Base-by-base conservation (phyloP, 306 rosid genomes). In the Lablab purpureus region DNA sequence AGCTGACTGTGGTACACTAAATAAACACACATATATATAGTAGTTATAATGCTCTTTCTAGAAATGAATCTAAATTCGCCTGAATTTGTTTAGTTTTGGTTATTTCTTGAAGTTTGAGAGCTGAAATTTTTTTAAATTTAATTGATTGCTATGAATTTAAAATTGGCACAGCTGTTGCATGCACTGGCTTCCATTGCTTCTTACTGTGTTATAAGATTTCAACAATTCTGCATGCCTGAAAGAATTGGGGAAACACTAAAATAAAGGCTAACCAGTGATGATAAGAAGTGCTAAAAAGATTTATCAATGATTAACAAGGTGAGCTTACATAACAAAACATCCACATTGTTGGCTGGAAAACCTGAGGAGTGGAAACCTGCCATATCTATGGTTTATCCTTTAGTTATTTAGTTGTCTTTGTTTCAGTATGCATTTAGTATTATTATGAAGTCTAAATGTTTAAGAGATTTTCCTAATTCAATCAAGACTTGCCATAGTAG, bases 1-100 rank as follows among this genome's bases (percentile, higher is more conserved):
- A 59, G 71, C 30, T 40, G 71, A 79, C 45, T 70, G 43, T 36
- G 17, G 45, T 65, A 49, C 34, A 45, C 64, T 46, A 28, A 75
- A 45, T 45, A 11, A 43, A 69, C 41, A 60, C 3, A 3, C 34
- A 30, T 30, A 30, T 18, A 45, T 45, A 8, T 71, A 15, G n/a
- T 62, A 11, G 47, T 75, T 27, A 4, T 30, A 30, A 21, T 63
- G 34, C 66, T 11, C 49, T 27, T 22, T 64, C n/a, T 47, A 22
- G 23, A 41, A 62, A 49, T 13, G 40, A 75, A 30, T 14, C 47
- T 65, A 18, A 36, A n/a, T 36, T 3, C 14, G 10, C 9, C 15
- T 65, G 30, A 54, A 30, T 23, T 72, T 52, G 2, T n/a, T 50
- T 6, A 6, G 40, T 73, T 3, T 4, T 21, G 1, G 7, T 32